phyloP scores from a whole-genome alignment of 805 yeast species.

The Kurtzmaniella cleridarum region DNA sequence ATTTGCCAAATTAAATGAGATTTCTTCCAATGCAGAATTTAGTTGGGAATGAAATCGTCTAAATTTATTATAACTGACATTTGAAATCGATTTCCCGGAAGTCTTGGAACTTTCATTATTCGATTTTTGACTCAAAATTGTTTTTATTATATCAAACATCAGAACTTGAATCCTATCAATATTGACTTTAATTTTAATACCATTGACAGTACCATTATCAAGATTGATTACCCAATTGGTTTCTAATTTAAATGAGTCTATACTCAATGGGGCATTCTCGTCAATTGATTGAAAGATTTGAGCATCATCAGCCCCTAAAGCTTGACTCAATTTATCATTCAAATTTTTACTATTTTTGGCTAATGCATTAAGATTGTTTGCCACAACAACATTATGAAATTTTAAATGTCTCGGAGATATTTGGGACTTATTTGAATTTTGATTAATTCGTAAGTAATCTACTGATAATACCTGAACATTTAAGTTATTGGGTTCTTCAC shows the following conservation, averaged over 20 bases:
- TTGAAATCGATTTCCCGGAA: not conserved
- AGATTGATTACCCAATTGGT: slow-evolving; percentile 11
- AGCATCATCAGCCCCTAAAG: slow-evolving; percentile 5
- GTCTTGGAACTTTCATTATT: not conserved
- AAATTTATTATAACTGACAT: not conserved
- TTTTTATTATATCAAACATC: slow-evolving; percentile 17
- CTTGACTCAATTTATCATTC: not conserved
- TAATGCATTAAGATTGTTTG: slow-evolving; percentile 6
- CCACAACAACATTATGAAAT: slow-evolving; percentile 9
- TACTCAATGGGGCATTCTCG: slow-evolving; percentile 2
- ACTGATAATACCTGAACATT: slow-evolving; percentile 5
- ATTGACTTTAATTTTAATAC: slow-evolving; percentile 13
- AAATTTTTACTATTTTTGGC: not conserved
- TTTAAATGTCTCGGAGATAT: slow-evolving; percentile 13
- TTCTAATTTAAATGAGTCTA: slow-evolving; percentile 10
- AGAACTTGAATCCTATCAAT: slow-evolving; percentile 18
- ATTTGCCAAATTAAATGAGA: slow-evolving; percentile 24
- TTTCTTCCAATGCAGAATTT: slow-evolving; percentile 17
- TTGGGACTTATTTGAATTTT: slow-evolving; percentile 16
- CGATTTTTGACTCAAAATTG: slow-evolving; percentile 3
- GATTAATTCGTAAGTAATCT: slow-evolving; percentile 17
- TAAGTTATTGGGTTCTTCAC: not conserved
- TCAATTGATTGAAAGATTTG: not conserved
- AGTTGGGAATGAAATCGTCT: slow-evolving; percentile 13
- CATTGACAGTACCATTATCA: slow-evolving; percentile 13